Base-by-base conservation (phyloP, 192 early-diverging fungal genomes). In the Jimgerdemannia flammicorona region DNA sequence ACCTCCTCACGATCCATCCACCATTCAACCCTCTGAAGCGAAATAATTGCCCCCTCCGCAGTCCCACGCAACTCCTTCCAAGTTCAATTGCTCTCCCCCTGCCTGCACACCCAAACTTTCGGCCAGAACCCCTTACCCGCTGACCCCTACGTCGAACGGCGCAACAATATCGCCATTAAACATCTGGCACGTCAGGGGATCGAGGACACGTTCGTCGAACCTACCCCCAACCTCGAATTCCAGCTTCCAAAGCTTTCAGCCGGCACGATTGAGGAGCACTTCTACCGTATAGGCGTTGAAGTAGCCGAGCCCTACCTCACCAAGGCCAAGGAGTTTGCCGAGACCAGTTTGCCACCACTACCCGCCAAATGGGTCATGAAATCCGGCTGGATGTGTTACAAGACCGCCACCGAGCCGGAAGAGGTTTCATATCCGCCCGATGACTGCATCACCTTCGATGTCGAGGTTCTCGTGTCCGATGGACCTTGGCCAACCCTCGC, bases 361-460 rank as follows among this genome's bases (percentile, higher is more conserved):
- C 84, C 88, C 4, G 81, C 75, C 4, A 11, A 74, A 11, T 96
- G 95, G 95, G 43, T 66, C 3, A 76, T 80, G 43, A 75, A 75
- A 18, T 67, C 82, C 19, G 96, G 96, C 10, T 99, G 96, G 98
- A 94, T 92, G 3, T 86, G 91, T 3, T 99, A 99, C 74, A 82
- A 77, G 14, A 40, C 73, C 3, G 84, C 87, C 40, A 70, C 66
- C 4, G 40, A 39, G 4, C 40, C 43, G 20, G 76, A 19, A 19
- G 11, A 44, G 17, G 91, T 94, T 0, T 82, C 71, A 3, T 84
- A 83, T 44, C 89, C 91, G 2, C 72, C 73, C 18, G 94, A 93
- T 43, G 87, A 88, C 40, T 84, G 84, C 7, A 76, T 98, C 67
- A 91, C 94, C 14, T 95, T 98, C 81, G 97, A 97, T 80, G 91